These are phyloP conservation scores for Fraxinus paxiana DNA, from an alignment of 305 asterid species.

Conservation along the genomic window DNA sequence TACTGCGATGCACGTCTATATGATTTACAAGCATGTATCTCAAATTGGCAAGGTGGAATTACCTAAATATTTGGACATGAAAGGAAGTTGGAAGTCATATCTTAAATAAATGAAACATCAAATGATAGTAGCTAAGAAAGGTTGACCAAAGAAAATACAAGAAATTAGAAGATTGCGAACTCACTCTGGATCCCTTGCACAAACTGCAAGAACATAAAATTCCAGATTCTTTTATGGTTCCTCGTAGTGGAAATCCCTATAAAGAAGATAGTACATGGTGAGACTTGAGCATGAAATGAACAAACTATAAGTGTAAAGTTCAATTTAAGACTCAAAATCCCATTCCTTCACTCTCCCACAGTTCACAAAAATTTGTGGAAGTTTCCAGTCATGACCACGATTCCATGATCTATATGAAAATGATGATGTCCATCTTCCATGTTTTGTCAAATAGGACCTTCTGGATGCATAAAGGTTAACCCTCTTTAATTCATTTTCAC, in stretches of 20 bases:
- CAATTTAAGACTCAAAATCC: neutral
- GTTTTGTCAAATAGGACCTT: constrained; percentile 2
- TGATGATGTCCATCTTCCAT: neutral
- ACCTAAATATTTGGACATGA: constrained; percentile 42
- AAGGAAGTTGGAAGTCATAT: constrained; percentile 9
- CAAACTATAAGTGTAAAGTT: neutral
- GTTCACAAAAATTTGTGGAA: neutral
- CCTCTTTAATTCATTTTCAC: neutral
- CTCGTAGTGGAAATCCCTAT: constrained; percentile 86
- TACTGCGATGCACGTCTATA: constrained; percentile 93
- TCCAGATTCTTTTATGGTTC: constrained; percentile 80
- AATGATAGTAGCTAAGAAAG: neutral
- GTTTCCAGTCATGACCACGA: neutral
- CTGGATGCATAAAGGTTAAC: constrained; percentile 1
- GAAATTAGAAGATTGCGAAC: constrained; percentile 24
- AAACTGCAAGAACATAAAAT: constrained; percentile 78
- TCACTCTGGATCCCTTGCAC: constrained; percentile 76
- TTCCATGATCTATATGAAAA: neutral
- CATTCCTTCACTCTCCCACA: neutral
- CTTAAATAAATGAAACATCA: neutral
- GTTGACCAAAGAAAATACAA: constrained; percentile 10
- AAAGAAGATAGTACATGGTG: constrained; percentile 22
- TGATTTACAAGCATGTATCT: constrained; percentile 87
- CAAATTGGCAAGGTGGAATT: constrained; percentile 88
- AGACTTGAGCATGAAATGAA: neutral